These are phyloP conservation scores for Platanthera zijinensis DNA, from an alignment of 106 monocot species.

Conservation along the genomic window DNA sequence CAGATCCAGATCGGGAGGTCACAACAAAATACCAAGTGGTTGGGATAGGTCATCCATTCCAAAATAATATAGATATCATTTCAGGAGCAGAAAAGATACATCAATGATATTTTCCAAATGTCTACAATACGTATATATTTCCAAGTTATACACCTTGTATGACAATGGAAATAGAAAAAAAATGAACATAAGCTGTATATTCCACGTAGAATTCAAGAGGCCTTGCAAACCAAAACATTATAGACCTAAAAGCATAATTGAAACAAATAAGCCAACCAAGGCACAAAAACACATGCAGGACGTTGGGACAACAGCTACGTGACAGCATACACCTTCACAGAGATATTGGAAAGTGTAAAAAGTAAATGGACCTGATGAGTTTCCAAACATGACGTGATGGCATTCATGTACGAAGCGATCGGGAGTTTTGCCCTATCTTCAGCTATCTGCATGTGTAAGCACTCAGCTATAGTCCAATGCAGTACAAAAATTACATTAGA, in stretches of 20 bases:
- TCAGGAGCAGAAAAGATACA: neutral
- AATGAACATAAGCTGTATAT: no score
- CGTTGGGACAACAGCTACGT: neutral
- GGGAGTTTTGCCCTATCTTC: constrained; percentile 75
- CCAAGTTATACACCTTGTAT: neutral
- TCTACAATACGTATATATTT: neutral
- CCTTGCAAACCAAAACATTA: neutral
- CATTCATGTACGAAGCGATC: constrained; percentile 73
- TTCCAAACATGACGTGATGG: constrained; percentile 67
- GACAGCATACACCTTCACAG: neutral
- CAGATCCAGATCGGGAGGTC: no score
- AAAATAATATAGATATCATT: neutral
- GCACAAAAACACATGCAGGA: neutral
- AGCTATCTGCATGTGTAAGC: constrained; percentile 36
- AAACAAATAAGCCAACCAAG: neutral
- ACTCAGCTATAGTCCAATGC: neutral
- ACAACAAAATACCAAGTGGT: no score
- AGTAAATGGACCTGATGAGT: constrained; percentile 58
- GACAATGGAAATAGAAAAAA: neutral
- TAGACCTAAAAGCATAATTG: neutral
- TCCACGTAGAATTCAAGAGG: no score
- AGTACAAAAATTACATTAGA: neutral
- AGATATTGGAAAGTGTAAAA: neutral
- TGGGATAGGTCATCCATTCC: neutral
- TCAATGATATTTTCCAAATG: neutral